These are phyloP conservation scores for Avena atlantica DNA, from an alignment of 176 grass and related monocot species.

Conservation along the genomic window DNA sequence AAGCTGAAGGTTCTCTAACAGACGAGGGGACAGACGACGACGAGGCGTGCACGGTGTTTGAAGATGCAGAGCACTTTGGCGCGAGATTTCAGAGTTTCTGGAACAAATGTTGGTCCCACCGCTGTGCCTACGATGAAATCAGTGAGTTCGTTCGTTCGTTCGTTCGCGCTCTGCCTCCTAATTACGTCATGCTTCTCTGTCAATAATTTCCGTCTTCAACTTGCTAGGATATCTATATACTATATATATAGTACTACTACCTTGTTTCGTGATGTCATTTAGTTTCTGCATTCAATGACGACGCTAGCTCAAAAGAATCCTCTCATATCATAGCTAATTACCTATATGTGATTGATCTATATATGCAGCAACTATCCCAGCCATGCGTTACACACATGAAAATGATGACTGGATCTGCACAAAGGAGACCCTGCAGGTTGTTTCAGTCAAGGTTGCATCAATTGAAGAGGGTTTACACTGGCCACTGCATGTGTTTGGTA, in stretches of 20 bases:
- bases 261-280: no score
- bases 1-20: no score
- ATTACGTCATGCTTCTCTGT: neutral
- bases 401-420: no score
- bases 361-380: neutral
- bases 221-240: no score
- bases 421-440: neutral
- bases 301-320: no score
- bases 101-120: no score
- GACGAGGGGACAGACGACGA: no score
- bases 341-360: neutral
- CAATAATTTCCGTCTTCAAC: neutral
- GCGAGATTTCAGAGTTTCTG: no score
- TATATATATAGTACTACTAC: no score
- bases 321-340: neutral
- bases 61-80: no score
- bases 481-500: neutral
- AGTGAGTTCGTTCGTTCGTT: neutral
- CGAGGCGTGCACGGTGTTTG: no score
- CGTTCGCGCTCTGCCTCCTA: neutral
- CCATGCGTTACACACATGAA: neutral
- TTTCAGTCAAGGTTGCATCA: neutral
- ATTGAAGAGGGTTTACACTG: neutral
- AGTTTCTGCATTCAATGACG: no score
- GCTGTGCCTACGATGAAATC: neutral